phyloP scores from a whole-genome alignment of 176 grass and related monocot genomes.

The Tillandsia fasciculata region DNA sequence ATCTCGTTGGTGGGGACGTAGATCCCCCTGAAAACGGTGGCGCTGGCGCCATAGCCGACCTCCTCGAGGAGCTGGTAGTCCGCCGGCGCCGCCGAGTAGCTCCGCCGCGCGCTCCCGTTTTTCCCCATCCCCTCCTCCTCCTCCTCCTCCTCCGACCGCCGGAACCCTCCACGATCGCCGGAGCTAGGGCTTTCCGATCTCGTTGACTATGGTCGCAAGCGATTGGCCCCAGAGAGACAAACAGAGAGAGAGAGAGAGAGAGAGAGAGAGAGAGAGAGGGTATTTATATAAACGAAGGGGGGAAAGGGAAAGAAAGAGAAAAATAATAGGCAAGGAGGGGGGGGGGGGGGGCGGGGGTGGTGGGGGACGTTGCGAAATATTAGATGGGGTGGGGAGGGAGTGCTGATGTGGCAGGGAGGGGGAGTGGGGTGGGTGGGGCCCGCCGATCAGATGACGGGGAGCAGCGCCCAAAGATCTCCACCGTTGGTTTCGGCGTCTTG shows the following conservation, averaged over 20 bases:
- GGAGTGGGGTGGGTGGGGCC: neutral
- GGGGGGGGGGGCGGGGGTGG: neutral
- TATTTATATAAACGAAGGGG: too few relatives aligned
- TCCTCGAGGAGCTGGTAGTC: constrained; percentile 79
- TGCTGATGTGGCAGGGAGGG: neutral
- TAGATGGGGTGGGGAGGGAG: neutral
- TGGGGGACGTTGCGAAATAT: neutral
- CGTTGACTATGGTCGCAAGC: constrained; percentile 32
- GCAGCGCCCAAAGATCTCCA: too few relatives aligned
- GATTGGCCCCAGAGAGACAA: neutral
- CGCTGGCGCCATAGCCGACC: constrained; percentile 89
- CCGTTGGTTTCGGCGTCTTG: too few relatives aligned
- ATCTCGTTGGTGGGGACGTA: constrained; percentile 53
- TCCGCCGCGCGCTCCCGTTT: constrained; percentile 24
- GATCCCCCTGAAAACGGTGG: constrained; percentile 77
- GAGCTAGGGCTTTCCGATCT: constrained; percentile 22
- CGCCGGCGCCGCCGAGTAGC: constrained; percentile 42
- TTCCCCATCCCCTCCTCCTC: constrained; percentile 17
- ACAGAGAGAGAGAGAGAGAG: neutral
- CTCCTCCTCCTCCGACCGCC: constrained; percentile 8
- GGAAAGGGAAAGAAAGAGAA: neutral
- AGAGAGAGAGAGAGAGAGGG: neutral
- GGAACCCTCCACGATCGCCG: constrained; percentile 2
- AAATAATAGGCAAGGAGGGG: neutral
- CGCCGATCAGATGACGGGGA: too few relatives aligned